Base-by-base conservation (phyloP, 169 alveolate genomes). In the Babesia ovata region DNA sequence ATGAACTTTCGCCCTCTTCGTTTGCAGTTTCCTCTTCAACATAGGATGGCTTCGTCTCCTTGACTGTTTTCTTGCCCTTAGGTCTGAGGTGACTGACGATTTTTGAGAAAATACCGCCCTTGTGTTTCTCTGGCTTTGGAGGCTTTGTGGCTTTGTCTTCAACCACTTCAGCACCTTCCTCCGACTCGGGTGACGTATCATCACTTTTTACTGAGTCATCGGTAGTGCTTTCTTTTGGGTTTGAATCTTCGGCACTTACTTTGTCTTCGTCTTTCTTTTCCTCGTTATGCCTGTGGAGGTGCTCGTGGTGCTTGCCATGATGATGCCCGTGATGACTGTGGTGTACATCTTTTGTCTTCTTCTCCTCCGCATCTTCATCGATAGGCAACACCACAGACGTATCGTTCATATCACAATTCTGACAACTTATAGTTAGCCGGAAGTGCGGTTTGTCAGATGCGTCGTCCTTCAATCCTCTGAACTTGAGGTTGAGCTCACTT, bases 361-460 rank as follows among this genome's bases (percentile, higher is more conserved):
- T 6, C 2, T 33, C 39, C 39, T 33, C 39, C 39, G 6, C 39
- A 33, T 2, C 10, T 33, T 33, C 39, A 33, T 33, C 39, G 6
- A 4, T 33, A 4, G 39, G 39, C 6, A 6, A 6, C 39, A 6
- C 39, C 39, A 2, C 39, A 13, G 22, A 2, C 2, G 39, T 45
- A 4, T 14, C 17, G 48, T 50, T 54, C 0, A 67, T 26, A 21
- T 49, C 65, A 21, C 76, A 67, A 53, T 67, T 67, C 12, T 67
- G 66, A 36, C 76, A 67, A 13, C 53, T 50, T 46, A 67, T 16
- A 8, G 76, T 67, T 12, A 67, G 54, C 8, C 33, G 4, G 53
- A 67, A 26, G 22, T 42, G 54, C 12, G 65, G 65, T 42, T 53
- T 53, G 0, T 1, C 61, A 6, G 66, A 6, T 19, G 11, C 39